These are phyloP conservation scores for Elongisporangium anandrum DNA, from an alignment of 352 stramenopile genomes.

Conservation along the genomic window DNA sequence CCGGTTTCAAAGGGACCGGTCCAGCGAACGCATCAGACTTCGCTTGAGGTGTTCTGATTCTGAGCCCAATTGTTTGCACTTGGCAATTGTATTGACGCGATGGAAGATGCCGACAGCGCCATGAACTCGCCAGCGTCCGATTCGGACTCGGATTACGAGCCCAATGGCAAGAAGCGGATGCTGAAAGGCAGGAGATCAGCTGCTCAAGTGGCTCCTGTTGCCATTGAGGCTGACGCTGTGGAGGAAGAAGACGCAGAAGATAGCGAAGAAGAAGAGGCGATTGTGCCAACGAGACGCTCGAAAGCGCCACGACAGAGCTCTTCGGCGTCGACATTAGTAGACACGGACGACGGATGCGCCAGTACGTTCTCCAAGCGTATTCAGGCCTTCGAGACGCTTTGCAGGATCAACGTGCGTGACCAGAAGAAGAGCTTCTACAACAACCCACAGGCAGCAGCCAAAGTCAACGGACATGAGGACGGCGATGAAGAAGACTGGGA, in stretches of 20 bases:
- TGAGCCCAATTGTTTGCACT: not conserved
- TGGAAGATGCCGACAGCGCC: not conserved
- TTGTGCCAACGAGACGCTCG: not conserved
- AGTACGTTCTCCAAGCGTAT: slow-evolving; percentile 15
- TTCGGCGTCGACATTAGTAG: not conserved
- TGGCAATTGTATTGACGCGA: not conserved
- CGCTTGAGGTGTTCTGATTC: not conserved
- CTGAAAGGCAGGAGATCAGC: slow-evolving; percentile 5
- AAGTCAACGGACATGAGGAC: slow-evolving; percentile 9
- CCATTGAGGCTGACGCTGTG: slow-evolving; percentile 1
- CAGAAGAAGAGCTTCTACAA: slow-evolving; percentile 41
- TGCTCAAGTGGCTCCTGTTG: not conserved
- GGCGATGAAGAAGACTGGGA: slow-evolving; percentile 4
- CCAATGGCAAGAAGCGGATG: slow-evolving; percentile 16
- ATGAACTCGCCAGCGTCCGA: slow-evolving; percentile 10
- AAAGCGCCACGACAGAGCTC: not conserved
- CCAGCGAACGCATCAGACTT: not conserved
- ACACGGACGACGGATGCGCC: slow-evolving; percentile 29
- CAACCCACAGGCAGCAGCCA: slow-evolving; percentile 11
- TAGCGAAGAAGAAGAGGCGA: not conserved
- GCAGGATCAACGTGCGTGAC: slow-evolving; percentile 16
- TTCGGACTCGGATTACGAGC: slow-evolving; percentile 33
- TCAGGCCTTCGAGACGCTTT: slow-evolving; percentile 24
- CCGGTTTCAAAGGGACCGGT: not conserved
- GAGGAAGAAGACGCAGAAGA: slow-evolving; percentile 8